Conservation (phyloP, 495 filamentous ascomycete species). For the Beverwykella pulmonaria region DNA sequence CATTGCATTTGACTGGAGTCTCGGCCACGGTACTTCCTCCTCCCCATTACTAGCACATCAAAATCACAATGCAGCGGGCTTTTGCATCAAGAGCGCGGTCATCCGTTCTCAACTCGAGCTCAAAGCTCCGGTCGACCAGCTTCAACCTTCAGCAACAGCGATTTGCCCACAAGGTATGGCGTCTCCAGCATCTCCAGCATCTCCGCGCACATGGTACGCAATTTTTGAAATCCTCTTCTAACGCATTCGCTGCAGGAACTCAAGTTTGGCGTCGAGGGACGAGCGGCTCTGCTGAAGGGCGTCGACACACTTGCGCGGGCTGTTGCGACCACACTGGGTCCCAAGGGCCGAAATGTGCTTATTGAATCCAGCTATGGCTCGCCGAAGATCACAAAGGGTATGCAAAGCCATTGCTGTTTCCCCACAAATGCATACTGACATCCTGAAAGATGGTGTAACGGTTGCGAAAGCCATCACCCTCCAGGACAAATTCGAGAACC, state of each 20-base stretch:
- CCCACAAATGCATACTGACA: conserved; percentile 42
- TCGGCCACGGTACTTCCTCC: conserved; percentile 26
- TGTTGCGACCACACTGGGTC: conserved; percentile 93
- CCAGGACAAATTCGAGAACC: conserved; percentile 99
- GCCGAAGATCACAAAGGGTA: conserved; percentile 99
- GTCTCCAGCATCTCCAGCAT: background rate
- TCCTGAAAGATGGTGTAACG: conserved; percentile 79
- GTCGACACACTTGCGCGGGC: conserved; percentile 96
- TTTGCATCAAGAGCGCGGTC: conserved; percentile 64
- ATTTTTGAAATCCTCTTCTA: background rate
- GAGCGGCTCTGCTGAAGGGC: conserved; percentile 85
- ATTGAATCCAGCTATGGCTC: conserved; percentile 98
- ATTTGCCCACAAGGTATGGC: conserved; percentile 86
- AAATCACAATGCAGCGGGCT: conserved; percentile 71
- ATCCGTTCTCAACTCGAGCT: conserved; percentile 70
- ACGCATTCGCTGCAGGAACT: conserved; percentile 66
- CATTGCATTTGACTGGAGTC: conserved; percentile 34
- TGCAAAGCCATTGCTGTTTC: conserved; percentile 32
- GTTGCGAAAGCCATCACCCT: conserved; percentile 89
- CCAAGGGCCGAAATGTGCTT: conserved; percentile 96
- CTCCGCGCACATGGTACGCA: conserved; percentile 14
- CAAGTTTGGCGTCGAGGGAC: conserved; percentile 95
- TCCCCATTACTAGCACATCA: conserved; percentile 7
- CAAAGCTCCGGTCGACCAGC: conserved; percentile 54
- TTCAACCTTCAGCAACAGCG: conserved; percentile 79